phyloP scores from a whole-genome alignment of 192 early-diverging fungal genomes.

The Gonapodya sp. region DNA sequence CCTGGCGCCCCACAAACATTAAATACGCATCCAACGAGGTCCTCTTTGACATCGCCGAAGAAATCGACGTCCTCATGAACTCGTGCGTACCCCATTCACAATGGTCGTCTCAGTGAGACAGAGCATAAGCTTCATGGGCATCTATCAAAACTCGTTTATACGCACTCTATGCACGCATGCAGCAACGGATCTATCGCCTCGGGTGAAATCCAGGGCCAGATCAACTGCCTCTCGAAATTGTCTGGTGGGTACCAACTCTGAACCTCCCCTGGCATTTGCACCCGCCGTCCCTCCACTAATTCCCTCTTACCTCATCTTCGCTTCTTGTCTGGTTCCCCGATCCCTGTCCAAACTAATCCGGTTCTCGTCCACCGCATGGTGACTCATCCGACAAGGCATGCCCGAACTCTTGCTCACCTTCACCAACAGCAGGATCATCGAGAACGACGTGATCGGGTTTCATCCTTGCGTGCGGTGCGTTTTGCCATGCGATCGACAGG shows the following conservation, averaged over 20 bases:
- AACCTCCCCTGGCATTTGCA: not conserved
- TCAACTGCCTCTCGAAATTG: conserved; percentile 64
- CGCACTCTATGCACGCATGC: not conserved
- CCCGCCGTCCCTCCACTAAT: too few relatives aligned
- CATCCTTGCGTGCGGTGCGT: conserved; percentile 75
- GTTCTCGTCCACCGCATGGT: too few relatives aligned
- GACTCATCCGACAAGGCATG: conserved; percentile 56
- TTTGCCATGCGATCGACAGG: too few relatives aligned
- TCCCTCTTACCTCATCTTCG: conserved; percentile 11
- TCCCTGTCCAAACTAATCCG: too few relatives aligned
- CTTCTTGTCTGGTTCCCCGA: not conserved
- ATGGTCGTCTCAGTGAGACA: too few relatives aligned
- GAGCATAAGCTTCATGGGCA: too few relatives aligned
- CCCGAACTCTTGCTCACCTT: conserved; percentile 76
- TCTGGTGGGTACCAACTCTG: conserved; percentile 40
- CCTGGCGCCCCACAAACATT: conserved; percentile 80
- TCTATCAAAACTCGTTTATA: conserved; percentile 3
- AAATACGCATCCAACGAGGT: conserved; percentile 88
- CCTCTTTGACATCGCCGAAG: conserved; percentile 86
- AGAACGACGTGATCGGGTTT: conserved; percentile 61
- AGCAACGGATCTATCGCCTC: conserved; percentile 58
- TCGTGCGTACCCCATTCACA: too few relatives aligned
- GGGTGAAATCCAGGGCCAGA: conserved; percentile 69
- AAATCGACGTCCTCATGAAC: conserved; percentile 76
- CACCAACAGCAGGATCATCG: conserved; percentile 57